These are phyloP conservation scores for Typha latifolia DNA, from an alignment of 176 grass and related monocot genomes.

Conservation along the genomic window DNA sequence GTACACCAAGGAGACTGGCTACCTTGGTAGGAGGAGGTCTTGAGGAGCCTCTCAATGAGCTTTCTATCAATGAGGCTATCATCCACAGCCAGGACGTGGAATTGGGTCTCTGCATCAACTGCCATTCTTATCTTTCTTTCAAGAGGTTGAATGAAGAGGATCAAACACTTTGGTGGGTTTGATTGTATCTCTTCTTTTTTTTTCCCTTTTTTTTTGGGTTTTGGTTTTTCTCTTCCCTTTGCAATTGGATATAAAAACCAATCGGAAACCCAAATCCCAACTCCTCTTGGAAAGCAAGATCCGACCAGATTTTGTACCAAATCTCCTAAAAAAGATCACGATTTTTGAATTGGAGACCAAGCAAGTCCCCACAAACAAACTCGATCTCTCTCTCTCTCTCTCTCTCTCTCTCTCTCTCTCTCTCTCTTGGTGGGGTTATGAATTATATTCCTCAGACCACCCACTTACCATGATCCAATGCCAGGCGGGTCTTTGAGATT, in stretches of 20 bases:
- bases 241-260: constrained; percentile 7
- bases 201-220: not conserved
- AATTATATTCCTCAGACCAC: constrained; percentile 27
- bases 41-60: constrained; percentile 93
- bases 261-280: constrained; percentile 2
- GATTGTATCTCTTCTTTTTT: not conserved
- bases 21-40: constrained; percentile 90
- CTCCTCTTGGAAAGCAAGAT: constrained; percentile 47
- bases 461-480: constrained; percentile 4
- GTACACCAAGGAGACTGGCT: not conserved
- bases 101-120: constrained; percentile 39
- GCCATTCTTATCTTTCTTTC: constrained; percentile 29
- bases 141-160: not conserved
- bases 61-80: constrained; percentile 97
- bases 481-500: not conserved
- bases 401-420: no score
- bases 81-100: constrained; percentile 88
- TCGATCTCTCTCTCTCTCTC: not conserved
- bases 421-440: no score
- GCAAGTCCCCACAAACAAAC: constrained; percentile 43
- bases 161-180: not conserved
- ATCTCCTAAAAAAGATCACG: constrained; percentile 25
- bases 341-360: constrained; percentile 30
- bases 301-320: constrained; percentile 67
- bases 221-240: not conserved